Evolutionary conservation across 805 yeast species (phyloP), one percentile per base, ranked within the genome.

Genomic region (Ogataea methanolica): DNA sequence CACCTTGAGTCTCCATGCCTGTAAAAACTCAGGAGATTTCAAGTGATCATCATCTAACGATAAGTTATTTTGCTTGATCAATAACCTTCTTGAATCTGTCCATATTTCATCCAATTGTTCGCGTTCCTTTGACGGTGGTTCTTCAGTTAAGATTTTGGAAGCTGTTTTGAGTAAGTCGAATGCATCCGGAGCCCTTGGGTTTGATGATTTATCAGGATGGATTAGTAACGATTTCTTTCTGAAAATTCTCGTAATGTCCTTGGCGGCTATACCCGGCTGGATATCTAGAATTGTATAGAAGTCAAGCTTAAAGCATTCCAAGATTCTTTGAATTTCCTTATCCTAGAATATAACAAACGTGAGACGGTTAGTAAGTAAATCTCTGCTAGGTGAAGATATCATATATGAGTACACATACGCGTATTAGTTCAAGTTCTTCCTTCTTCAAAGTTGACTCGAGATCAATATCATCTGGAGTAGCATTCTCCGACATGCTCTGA

Each of bases 121-220:
- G 26, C 81, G 64, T 16, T 67, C 57, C 42, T 61, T 60, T 4
- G 16, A 16, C 2, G 19, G 19, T 3, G 22, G 38, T 17, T 36
- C 31, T 11, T 43, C 41, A 7, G 42, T 39, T 12, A 76, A 54
- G 5, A 62, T 65, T 0, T 70, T 60, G 44, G 80, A 77, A 0
- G 89, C 82, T 50, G 74, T 76, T 52, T 81, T 80, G 44, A 84
- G 62, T 34, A 70, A 47, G 56, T 80, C 84, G 61, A 84, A 84
- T 2, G 89, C 89, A 33, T 66, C 73, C 0, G 86, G 79, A 0
- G 89, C 88, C n/a, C 71, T 65, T 0, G 71, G 66, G 53, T 83
- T 76, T 31, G 63, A 59, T 1, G 79, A 72, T 57, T 81, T 82
- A 59, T 84, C 91, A 0, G 91, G 91, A 60, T 84, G 91, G 16